Base-by-base conservation (phyloP, 768 basidiomycete genomes). In the Asterophora lycoperdoides region DNA sequence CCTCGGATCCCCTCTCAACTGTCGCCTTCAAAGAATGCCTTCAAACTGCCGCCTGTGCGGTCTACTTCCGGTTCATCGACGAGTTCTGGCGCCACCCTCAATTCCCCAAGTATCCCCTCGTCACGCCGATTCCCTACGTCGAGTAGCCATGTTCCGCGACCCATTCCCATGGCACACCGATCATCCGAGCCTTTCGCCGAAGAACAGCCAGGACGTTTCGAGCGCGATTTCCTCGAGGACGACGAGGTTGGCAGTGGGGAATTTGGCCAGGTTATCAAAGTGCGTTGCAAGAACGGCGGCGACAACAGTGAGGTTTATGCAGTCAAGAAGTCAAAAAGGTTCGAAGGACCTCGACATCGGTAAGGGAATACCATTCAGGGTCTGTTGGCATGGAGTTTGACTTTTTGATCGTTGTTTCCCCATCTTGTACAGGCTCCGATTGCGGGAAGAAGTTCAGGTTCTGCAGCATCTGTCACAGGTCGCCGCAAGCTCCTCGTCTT, bases 391-490 rank as follows among this genome's bases (percentile, higher is more conserved):
- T 65, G 63, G 60, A 50, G 56, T 57, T 48, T 49, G 48, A 41
- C 35, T 19, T 37, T 46, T n/a, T n/a, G 51, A 53, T 41, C 49
- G 49, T 50, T 61, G 52, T 51, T 43, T 46, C 54, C 51, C 49
- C 49, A 43, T 51, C 56, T 56, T 60, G 53, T 48, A 17, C 58
- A 91, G 89, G 52, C 70, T 85, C 49, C 91, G 95, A 30, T 78
- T 97, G 56, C 80, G 90, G 11, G 96, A 99, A 64, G 96, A 99
- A 71, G 91, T 94, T 32, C 89, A 95, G 56, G 84, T 95, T 54
- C 77, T 98, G 34, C 83, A 86, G 52, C 85, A 89, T 61, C 80
- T 98, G 46, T 70, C 72, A 37, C 59, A 65, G 50, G 65, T 67
- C 42, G 69, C 73, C 7, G 30, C 39, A 26, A 49, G 35, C 18